These are phyloP conservation scores for Neospora caninum DNA, from an alignment of 169 alveolate species.

Conservation along the genomic window DNA sequence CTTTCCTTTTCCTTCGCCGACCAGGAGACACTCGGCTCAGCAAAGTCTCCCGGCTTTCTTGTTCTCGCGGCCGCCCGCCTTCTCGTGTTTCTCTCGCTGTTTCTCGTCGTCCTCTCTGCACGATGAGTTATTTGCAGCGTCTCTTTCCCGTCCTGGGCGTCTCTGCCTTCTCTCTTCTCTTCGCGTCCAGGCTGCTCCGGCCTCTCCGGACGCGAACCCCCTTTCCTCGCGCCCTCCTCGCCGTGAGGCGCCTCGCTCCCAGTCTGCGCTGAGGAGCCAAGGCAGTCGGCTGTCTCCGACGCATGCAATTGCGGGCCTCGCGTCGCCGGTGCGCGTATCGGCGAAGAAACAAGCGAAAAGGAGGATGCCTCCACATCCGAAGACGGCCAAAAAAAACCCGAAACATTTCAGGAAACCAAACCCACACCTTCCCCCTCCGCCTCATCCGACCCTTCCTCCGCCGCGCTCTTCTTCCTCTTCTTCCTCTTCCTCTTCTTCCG, in stretches of 20 bases:
- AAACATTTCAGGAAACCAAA: not conserved
- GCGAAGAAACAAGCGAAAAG: not conserved
- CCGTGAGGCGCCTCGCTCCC: too few relatives aligned
- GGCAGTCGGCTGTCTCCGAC: constrained; percentile 4
- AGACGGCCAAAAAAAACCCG: not conserved
- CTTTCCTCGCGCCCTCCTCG: too few relatives aligned
- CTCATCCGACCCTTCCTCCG: not conserved
- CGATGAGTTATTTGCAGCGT: too few relatives aligned
- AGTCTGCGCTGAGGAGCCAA: not conserved
- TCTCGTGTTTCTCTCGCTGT: not conserved
- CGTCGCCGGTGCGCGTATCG: not conserved
- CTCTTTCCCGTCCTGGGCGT: too few relatives aligned
- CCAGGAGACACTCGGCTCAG: too few relatives aligned
- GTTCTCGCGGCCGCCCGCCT: not conserved
- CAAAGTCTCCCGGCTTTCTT: not conserved
- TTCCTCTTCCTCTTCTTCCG: not conserved
- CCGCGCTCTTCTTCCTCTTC: not conserved
- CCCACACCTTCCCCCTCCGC: not conserved
- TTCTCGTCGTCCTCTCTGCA: too few relatives aligned
- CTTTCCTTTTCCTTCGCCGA: not conserved
- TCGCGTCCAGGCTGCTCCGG: too few relatives aligned
- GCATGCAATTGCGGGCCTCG: constrained; percentile 24
- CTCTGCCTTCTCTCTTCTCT: too few relatives aligned
- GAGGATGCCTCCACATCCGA: not conserved
- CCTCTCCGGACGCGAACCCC: too few relatives aligned